phyloP scores from a whole-genome alignment of 2,329 filamentous ascomycete genomes.

The Hypoxylon sp. region DNA sequence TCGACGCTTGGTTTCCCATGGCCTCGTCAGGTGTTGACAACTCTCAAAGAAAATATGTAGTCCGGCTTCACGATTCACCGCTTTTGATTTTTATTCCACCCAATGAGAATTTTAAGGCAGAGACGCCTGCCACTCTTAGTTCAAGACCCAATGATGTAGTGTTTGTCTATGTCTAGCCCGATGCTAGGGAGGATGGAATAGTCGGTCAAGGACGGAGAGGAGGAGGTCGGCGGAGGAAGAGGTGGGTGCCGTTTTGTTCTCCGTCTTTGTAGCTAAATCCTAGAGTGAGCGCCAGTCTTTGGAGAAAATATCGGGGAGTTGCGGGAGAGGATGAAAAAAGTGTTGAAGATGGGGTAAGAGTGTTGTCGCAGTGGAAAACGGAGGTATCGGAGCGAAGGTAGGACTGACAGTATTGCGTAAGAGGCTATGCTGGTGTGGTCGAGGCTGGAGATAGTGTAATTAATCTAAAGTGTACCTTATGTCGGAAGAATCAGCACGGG shows the following conservation, averaged over 20 bases:
- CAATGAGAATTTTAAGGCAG: slow-evolving; percentile 42
- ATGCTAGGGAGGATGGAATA: slow-evolving; percentile 67
- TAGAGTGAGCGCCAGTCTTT: slow-evolving; percentile 39
- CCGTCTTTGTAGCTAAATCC: slow-evolving; percentile 61
- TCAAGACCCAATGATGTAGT: slow-evolving; percentile 41
- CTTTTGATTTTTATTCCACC: slow-evolving; percentile 30
- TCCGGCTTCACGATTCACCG: slow-evolving; percentile 23
- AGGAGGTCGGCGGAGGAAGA: slow-evolving; percentile 60
- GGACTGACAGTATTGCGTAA: slow-evolving; percentile 44
- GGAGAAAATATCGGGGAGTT: slow-evolving; percentile 22
- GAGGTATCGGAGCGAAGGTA: slow-evolving; percentile 48
- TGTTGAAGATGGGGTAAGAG: slow-evolving; percentile 28
- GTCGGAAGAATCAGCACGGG: slow-evolving; percentile 44
- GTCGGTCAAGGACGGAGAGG: slow-evolving; percentile 64
- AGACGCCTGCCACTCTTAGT: slow-evolving; percentile 48
- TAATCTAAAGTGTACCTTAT: slow-evolving; percentile 44
- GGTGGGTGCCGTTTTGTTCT: slow-evolving; percentile 61
- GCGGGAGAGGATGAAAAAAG: slow-evolving; percentile 29
- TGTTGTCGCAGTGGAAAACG: slow-evolving; percentile 40
- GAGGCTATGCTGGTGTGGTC: slow-evolving; percentile 45
- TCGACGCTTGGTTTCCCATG: slow-evolving; percentile 84
- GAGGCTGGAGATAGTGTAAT: slow-evolving; percentile 39
- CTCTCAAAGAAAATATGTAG: slow-evolving; percentile 9
- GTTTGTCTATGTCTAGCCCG: slow-evolving; percentile 34
- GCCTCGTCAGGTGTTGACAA: slow-evolving; percentile 44